Evolutionary conservation across 2,329 filamentous ascomycete species (phyloP).

Genomic region (Fusarium nanum): DNA sequence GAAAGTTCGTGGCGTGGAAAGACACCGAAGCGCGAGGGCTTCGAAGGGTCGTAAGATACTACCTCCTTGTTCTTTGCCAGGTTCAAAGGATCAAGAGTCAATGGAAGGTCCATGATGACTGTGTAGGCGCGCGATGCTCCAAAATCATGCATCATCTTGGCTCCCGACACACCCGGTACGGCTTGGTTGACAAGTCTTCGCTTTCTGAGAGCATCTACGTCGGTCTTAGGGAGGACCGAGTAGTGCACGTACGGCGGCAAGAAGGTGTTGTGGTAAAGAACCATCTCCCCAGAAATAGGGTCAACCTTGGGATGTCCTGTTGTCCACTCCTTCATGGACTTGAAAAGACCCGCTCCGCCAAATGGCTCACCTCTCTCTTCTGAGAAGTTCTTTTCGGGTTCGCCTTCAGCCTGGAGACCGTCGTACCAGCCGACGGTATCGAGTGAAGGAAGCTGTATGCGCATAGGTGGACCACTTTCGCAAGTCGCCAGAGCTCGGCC

Average conservation of each 20-base stretch:
- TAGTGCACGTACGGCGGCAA: slow-evolving; percentile 74
- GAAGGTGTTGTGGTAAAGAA: slow-evolving; percentile 76
- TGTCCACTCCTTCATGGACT: slow-evolving; percentile 77
- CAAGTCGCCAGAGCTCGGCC: slow-evolving; percentile 76
- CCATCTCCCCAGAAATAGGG: slow-evolving; percentile 70
- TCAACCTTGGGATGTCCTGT: slow-evolving; percentile 78
- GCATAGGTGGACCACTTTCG: slow-evolving; percentile 76
- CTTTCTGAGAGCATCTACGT: fast-evolving
- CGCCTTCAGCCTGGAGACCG: slow-evolving; percentile 67
- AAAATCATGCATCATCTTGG: slow-evolving; percentile 83
- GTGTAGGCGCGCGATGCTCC: slow-evolving; percentile 72
- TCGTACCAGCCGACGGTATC: slow-evolving; percentile 79
- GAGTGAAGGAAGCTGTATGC: slow-evolving; percentile 70
- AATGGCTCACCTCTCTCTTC: slow-evolving; percentile 49
- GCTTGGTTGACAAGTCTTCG: slow-evolving; percentile 49
- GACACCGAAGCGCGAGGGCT: slow-evolving; percentile 72
- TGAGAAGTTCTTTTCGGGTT: slow-evolving; percentile 14
- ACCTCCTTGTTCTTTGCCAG: slow-evolving; percentile 65
- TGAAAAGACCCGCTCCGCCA: slow-evolving; percentile 65
- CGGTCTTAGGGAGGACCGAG: slow-evolving; percentile 55
- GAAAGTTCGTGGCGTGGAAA: slow-evolving; percentile 72
- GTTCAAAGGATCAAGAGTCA: slow-evolving; percentile 73
- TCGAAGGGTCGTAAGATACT: slow-evolving; percentile 68
- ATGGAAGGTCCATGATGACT: slow-evolving; percentile 75
- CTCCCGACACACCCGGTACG: slow-evolving; percentile 69